These are phyloP conservation scores for Microcera coccophila DNA, from an alignment of 2,329 filamentous ascomycete species.

Conservation along the genomic window DNA sequence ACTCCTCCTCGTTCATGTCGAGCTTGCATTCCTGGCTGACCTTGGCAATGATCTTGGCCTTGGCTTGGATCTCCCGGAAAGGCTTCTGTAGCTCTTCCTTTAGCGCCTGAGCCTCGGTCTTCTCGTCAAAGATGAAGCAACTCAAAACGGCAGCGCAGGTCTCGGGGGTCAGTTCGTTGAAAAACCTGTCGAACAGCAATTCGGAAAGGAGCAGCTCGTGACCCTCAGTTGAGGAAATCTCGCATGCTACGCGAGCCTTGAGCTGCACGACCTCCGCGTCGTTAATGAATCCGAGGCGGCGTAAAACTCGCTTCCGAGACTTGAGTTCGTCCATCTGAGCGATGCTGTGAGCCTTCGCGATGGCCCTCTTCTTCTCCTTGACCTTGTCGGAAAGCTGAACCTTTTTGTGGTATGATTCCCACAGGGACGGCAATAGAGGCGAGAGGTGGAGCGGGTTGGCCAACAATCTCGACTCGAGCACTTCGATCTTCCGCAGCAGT, in stretches of 20 bases:
- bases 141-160: slow-evolving; percentile 81
- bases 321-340: slow-evolving; percentile 95
- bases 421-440: slow-evolving; percentile 75
- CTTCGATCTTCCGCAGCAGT: slow-evolving; percentile 90
- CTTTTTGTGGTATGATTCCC: slow-evolving; percentile 83
- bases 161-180: slow-evolving; percentile 90
- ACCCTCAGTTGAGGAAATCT: slow-evolving; percentile 86
- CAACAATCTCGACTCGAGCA: slow-evolving; percentile 84
- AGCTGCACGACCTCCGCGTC: slow-evolving; percentile 93
- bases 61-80: slow-evolving; percentile 78
- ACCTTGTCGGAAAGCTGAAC: slow-evolving; percentile 71
- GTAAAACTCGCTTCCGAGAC: slow-evolving; percentile 88
- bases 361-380: slow-evolving; percentile 83
- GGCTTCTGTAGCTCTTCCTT: slow-evolving; percentile 84
- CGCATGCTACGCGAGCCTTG: slow-evolving; percentile 94
- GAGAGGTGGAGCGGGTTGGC: slow-evolving; percentile 91
- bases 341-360: slow-evolving; percentile 78
- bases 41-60: slow-evolving; percentile 86
- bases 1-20: slow-evolving; percentile 90
- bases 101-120: slow-evolving; percentile 72
- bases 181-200: slow-evolving; percentile 93
- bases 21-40: slow-evolving; percentile 94
- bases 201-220: slow-evolving; percentile 93
- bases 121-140: slow-evolving; percentile 97
- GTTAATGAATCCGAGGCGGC: slow-evolving; percentile 92